Base-by-base conservation (phyloP, 2,329 filamentous ascomycete genomes). In the Emergomyces pasteurianus region DNA sequence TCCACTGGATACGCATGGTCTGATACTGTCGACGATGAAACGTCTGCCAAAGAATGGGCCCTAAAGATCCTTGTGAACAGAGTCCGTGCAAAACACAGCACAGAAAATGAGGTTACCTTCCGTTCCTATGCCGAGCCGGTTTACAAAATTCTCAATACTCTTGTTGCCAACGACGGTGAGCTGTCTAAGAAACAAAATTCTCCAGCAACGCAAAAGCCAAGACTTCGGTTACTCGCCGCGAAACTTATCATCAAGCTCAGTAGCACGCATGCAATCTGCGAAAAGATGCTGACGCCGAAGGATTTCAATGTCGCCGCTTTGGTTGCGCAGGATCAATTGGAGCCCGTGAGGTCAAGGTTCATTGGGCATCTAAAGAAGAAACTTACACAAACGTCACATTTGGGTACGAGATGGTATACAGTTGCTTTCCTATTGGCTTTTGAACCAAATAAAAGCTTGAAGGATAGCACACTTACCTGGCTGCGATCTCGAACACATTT, bases 391-490 rank as follows among this genome's bases (percentile, higher is more conserved):
- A 70, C 67, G n/a, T 67, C 73, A 6, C 92, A 95, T 69, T 83
- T 97, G 4, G 88, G 88, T 10, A 83, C 87, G 59, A 86, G 92
- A 10, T 99, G 95, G 80, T 94, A 95, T 73, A 88, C 90, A 0
- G 86, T 96, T 47, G 81, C 95, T 6, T 97, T 96, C 77, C 78
- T 97, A 50, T 87, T 91, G 38, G 92, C 94, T 1, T 96, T 94
- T 71, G 94, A 99, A 75, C 94, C 92, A 0, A 82, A 85, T 43
- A 71, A 77, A n/a, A 82, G 83, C 18, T 83, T 95, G 71, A 89
- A 86, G 71, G 84, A 84, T 57, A 84, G 87, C 49, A 86, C 90
- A 2, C 84, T 89, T 63, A 96, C 90, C 0, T 99, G 94, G 92
- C 84, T 97, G 58, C 86, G 89, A 58, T 92, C 92, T 52, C 85